Conservation (phyloP, 768 basidiomycete species). For the Hypholoma sublateritium region DNA sequence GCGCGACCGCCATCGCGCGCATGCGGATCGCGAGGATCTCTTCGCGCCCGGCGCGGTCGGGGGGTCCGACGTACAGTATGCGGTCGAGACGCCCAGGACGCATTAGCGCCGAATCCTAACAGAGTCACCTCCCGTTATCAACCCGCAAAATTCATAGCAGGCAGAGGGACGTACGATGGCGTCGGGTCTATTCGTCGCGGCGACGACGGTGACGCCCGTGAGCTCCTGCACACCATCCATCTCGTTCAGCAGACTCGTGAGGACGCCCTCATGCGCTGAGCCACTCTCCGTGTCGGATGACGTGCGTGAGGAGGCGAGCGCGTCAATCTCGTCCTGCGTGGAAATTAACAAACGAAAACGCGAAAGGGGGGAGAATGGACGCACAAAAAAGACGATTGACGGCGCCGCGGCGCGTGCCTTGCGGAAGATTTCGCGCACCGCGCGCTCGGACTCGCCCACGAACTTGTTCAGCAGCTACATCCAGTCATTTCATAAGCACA, state of each 20-base stretch:
- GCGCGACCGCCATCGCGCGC: slow-evolving; percentile 77
- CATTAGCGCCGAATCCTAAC: slow-evolving; percentile 91
- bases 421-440: slow-evolving; percentile 91
- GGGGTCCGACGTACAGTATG: slow-evolving; percentile 92
- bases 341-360: background rate
- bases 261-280: slow-evolving; percentile 79
- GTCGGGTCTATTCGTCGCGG: slow-evolving; percentile 95
- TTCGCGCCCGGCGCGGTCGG: slow-evolving; percentile 72
- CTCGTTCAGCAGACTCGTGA: slow-evolving; percentile 92
- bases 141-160: background rate
- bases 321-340: slow-evolving; percentile 92
- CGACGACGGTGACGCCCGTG: slow-evolving; percentile 91
- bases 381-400: slow-evolving; percentile 94
- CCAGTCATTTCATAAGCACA: background rate
- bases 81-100: slow-evolving; percentile 94
- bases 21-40: slow-evolving; percentile 86
- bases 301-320: slow-evolving; percentile 78
- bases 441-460: slow-evolving; percentile 95
- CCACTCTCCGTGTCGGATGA: slow-evolving; percentile 54
- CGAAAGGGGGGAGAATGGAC: slow-evolving; percentile 25
- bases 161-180: slow-evolving; percentile 50
- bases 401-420: slow-evolving; percentile 94
- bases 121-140: background rate
- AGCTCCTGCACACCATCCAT: slow-evolving; percentile 99
- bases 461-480: slow-evolving; percentile 89